Evolutionary conservation across 2,329 filamentous ascomycete species (phyloP), one percentile per base, ranked within the genome.

Genomic region (Neoascochyta sp.): DNA sequence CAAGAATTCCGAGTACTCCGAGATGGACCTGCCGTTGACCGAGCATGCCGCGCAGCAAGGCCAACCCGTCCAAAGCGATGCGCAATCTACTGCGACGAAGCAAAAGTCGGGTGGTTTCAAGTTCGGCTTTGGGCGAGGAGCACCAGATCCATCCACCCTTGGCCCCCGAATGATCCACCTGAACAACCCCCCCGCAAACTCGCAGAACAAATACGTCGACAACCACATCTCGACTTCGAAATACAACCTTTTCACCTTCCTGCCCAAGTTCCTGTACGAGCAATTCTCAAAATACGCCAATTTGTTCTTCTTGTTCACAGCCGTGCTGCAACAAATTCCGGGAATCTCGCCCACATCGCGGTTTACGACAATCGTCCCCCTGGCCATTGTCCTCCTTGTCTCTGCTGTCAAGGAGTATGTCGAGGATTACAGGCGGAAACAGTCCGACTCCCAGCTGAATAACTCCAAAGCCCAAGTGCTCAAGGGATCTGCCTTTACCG

Each of bases 201-300:
- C 83, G 24, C 74, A 73, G 28, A 90, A 89, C 70, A 94, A 90
- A 64, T 96, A 92, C 63, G 77, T 89, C 59, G 86, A 94, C 74
- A 98, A 98, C 60, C 88, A 96, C 64, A 84, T 98, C 42, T 96
- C 90, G 22, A 98, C 92, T 5, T 84, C 92, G 43, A 98, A 98
- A 66, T 98, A 98, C 76, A 98, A 96, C 63, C 53, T 87, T 56
- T 74, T 86, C 32, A 95, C 88, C 12, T 98, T 98, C 64, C 60
- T 96, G 11, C 92, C 92, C 28, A 98, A 98, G 65, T 98, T 98
- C 66, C 73, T 98, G 34, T 88, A 90, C 63, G 92, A 98, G 64
- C 92, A 98, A 62, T 98, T 98, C 68, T 95, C 89, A 40, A 98
- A 95, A 71, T 95, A 95, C 65, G 92, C 92, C 71, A 98, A 98